A percentile compares a stretch with the other conserved stretches of the same genome.
phyloP scores from a whole-genome alignment of 345 rosid genomes.

The Rhodamnia rubescens region DNA sequence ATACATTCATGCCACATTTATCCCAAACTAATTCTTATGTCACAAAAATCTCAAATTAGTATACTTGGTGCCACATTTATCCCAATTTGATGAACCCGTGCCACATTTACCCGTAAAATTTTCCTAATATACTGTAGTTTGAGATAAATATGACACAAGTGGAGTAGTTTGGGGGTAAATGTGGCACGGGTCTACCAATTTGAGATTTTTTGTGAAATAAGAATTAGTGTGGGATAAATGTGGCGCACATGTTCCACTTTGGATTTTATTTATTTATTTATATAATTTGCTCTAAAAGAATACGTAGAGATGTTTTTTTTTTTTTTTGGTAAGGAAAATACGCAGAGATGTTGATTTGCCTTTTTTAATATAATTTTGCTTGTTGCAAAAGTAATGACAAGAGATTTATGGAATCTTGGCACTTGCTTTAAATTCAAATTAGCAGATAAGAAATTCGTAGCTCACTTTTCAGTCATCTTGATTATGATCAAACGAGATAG shows the following conservation, averaged over 20 bases:
- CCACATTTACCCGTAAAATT: neutral
- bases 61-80: neutral
- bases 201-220: neutral
- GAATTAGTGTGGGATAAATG: neutral
- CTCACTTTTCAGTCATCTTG: neutral
- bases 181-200: neutral
- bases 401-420: neutral
- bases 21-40: neutral
- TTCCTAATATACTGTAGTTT: neutral
- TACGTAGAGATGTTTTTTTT: rapidly evolving
- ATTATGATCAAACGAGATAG: neutral
- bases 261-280: neutral
- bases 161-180: too few relatives aligned
- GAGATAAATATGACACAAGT: neutral
- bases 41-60: neutral
- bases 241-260: neutral
- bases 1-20: too few relatives aligned
- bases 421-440: neutral
- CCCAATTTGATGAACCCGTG: neutral
- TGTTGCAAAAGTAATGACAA: neutral
- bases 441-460: neutral
- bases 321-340: too few relatives aligned
- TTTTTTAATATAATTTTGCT: neutral
- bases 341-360: rapidly evolving
- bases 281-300: neutral